Evolutionary conservation across 352 stramenopile species (phyloP), one percentile per base, ranked within the genome.

Genomic region (Globisporangium iwayamae): DNA sequence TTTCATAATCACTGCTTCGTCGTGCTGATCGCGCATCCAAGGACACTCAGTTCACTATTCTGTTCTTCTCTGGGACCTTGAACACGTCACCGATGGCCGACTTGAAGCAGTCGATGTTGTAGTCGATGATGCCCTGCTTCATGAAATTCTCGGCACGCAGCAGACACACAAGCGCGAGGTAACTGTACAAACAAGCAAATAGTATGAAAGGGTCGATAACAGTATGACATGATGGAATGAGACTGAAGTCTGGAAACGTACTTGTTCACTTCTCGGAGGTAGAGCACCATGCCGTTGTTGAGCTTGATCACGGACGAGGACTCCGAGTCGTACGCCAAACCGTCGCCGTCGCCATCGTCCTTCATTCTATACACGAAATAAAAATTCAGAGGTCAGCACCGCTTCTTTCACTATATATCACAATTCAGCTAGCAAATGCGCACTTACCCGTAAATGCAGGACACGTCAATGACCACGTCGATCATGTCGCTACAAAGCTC

Each of bases 401-500:
- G 47, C 8, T 57, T 2, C 6, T 5, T 56, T 41, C 16, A 56
- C 14, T 30, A 39, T 32, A 28, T 30, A n/a, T 65, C 63, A 48
- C 71, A 87, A 75, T 28, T 28, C 25, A 28, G 25, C 25, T 28
- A 28, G 9, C 36, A 0, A 9, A 38, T 41, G 10, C 9, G 13
- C 20, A 32, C 53, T 28, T 13, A 68, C 62, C 97, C 97, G 72
- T 99, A 99, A 68, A 99, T 99, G 69, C 96, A 98, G 51, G 96
- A 99, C 0, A 99, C 96, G 74, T 99, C 97, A 55, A 99, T 96
- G 52, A 99, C 97, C 10, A 99, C 96, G 81, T 99, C 97, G 69
- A 99, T 99, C 96, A 99, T 99, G 73, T 99, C 97, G 65, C 89
- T 98, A 71, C 97, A 99, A 6, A 99, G 80, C 69, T 99, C 97